Base-by-base conservation (phyloP, 106 monocot genomes). In the Dendrobium chrysotoxum region DNA sequence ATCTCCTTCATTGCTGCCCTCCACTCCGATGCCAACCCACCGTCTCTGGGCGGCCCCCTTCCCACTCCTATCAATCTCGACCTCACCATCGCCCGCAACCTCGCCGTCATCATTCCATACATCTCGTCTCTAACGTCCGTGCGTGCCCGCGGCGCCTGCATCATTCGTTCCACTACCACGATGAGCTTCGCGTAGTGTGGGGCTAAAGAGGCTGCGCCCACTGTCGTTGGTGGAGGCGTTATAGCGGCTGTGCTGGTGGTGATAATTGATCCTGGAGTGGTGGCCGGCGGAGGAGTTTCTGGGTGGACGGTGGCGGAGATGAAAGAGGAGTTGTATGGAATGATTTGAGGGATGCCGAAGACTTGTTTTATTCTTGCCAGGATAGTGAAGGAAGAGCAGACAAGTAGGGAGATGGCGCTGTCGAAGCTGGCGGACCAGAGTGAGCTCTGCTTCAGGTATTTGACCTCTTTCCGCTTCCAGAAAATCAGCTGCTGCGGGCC, bases 351-450 rank as follows among this genome's bases (percentile, higher is more conserved):
- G 79, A 85, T 57, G 72, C 86, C 82, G 80, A 93, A 93, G 61
- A 88, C 91, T 38, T 83, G 87, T 57, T 86, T 91, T 77, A 96
- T 83, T 47, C 90, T 78, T 7, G 84, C 80, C 5, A 93, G 78
- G 28, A 87, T 75, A 2, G 91, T 91, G 90, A 93, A 93, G 5
- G 73, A 73, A 2, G 84, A 80, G 4, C 88, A 80, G 18, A 85
- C 88, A 35, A 96, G 82, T 15, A 91, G 80, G 25, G 72, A 70
- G 11, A 82, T 81, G 40, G 67, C 85, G 46, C 57, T 31, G 80
- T 96, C 96, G 79, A 88, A 86, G 44, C 74, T 77, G 82, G 45
- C 54, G 13, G 64, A 31, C 96, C 96, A 96, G 0, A 93, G 66
- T 0, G 96, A 96, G 23, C 82, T 68, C 67, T 91, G 88, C 79